Evolutionary conservation across 2,329 filamentous ascomycete genomes (phyloP).

Genomic region (Xylariaceae sp.): DNA sequence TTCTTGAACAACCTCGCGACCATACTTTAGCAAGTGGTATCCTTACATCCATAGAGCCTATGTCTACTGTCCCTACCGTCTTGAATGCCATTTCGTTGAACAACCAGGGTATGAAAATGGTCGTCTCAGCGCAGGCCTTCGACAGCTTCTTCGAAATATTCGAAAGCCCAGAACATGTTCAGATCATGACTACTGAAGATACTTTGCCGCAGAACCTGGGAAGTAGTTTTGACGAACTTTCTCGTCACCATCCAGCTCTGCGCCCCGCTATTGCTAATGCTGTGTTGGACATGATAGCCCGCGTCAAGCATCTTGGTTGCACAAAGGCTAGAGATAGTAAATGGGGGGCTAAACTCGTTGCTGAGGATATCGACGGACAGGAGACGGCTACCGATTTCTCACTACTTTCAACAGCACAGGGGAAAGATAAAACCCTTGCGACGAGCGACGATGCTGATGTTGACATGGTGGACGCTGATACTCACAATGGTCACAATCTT

Average conservation of each 20-base stretch:
- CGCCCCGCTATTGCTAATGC: constrained; percentile 76
- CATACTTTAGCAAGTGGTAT: constrained; percentile 64
- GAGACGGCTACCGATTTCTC: constrained; percentile 52
- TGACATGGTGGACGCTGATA: constrained; percentile 60
- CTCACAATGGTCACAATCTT: constrained; percentile 18
- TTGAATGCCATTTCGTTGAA: constrained; percentile 95
- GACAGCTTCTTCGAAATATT: constrained; percentile 95
- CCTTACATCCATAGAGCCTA: constrained; percentile 81
- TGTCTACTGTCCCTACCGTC: constrained; percentile 78
- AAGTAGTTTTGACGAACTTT: constrained; percentile 85
- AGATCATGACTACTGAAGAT: constrained; percentile 71
- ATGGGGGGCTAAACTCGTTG: constrained; percentile 76
- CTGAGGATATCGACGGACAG: constrained; percentile 55
- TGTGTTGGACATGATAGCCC: constrained; percentile 83
- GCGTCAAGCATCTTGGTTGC: constrained; percentile 71
- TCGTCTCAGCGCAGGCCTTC: constrained; percentile 76
- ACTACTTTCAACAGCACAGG: constrained; percentile 26
- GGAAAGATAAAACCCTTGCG: constrained; percentile 39
- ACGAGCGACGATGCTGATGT: constrained; percentile 48
- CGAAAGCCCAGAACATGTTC: constrained; percentile 84
- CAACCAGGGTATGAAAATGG: constrained; percentile 78
- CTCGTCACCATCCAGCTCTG: constrained; percentile 84
- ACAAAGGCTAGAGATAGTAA: constrained; percentile 64
- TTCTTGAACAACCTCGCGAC: constrained; percentile 43
- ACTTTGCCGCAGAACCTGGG: constrained; percentile 70